A percentile compares a stretch with the other conserved stretches of the same genome.
Evolutionary conservation across 108 stramenopile species (phyloP).

Genomic region (Cylindrotheca fusiformis): DNA sequence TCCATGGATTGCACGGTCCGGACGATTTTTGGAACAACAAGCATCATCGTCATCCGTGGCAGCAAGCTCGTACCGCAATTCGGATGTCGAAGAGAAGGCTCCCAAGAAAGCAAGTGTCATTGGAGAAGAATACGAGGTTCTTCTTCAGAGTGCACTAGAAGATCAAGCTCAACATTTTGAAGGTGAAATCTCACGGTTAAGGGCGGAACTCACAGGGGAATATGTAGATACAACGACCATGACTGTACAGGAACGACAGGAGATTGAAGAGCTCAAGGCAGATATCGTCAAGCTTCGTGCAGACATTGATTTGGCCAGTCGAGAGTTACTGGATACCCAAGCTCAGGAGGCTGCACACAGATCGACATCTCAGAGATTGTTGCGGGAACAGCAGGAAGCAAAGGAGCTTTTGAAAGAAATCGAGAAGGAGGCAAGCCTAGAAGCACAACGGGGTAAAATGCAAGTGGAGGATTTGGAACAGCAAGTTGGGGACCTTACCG

Average conservation of each 20-base stretch:
- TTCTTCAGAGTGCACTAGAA: conserved; percentile 86
- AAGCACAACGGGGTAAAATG: conserved; percentile 40
- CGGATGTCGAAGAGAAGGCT: conserved; percentile 16
- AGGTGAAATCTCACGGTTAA: conserved; percentile 69
- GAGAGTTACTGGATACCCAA: conserved; percentile 58
- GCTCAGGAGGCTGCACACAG: conserved; percentile 64
- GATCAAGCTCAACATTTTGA: conserved; percentile 88
- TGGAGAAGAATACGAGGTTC: conserved; percentile 84
- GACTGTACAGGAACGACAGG: conserved; percentile 48
- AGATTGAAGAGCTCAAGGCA: conserved; percentile 48
- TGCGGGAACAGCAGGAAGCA: conserved; percentile 69
- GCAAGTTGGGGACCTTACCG: conserved; percentile 78
- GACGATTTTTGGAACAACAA: neutral
- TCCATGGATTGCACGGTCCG: conserved; percentile 22
- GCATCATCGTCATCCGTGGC: conserved; percentile 2
- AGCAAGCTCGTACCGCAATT: neutral
- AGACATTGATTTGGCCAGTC: conserved; percentile 44
- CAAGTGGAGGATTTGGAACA: conserved; percentile 78
- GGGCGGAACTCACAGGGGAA: conserved; percentile 57
- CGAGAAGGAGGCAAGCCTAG: conserved; percentile 49
- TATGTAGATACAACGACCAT: conserved; percentile 44
- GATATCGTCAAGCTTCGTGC: conserved; percentile 43
- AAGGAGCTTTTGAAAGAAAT: conserved; percentile 71
- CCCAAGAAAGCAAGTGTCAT: conserved; percentile 84
- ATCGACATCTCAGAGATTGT: conserved; percentile 53